Evolutionary conservation across 2,329 filamentous ascomycete species (phyloP), one percentile per base, ranked within the genome.

Genomic region (Fusarium dimerum): DNA sequence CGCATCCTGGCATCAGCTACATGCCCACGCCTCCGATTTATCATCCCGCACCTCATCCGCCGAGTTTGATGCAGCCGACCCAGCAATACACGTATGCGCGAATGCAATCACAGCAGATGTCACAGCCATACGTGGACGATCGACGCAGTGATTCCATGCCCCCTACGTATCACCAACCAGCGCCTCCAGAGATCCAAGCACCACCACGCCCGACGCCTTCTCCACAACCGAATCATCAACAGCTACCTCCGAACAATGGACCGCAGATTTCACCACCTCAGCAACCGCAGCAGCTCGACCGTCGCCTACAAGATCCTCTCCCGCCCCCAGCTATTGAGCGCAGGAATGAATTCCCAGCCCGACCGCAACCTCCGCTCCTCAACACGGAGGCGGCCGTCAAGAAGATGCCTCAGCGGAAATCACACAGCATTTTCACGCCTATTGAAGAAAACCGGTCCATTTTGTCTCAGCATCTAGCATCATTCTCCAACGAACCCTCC

Each of bases 351-450:
- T 74, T 76, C 10, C 72, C 76, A 18, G 76, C 80, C 15, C 71
- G 76, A 36, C 72, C 74, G 4, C 72, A 76, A 53, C 73, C 76
- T 34, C 79, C 74, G 9, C 63, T 79, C 41, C 66, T 81, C 47
- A 81, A 81, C 60, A 83, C 76, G 6, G 77, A 77, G 45, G 71
- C 72, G 36, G 75, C 75, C 16, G 80, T 84, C 56, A 83, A 83
- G 70, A 84, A 82, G 61, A 76, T 89, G 57, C 86, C 88, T 2
- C 89, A 87, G 65, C 86, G 89, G 34, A 92, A 92, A 69, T 87
- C 88, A 18, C 88, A 92, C 68, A 97, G 92, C 70, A 97, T 99
- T 54, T 97, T 97, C 68, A 99, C 94, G 0, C 94, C 94, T 0
- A 96, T 99, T 57, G 94, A 97, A 65, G 92, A 96, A 68, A 92